phyloP scores from a whole-genome alignment of 169 alveolate species.

The Plasmodium inui region DNA sequence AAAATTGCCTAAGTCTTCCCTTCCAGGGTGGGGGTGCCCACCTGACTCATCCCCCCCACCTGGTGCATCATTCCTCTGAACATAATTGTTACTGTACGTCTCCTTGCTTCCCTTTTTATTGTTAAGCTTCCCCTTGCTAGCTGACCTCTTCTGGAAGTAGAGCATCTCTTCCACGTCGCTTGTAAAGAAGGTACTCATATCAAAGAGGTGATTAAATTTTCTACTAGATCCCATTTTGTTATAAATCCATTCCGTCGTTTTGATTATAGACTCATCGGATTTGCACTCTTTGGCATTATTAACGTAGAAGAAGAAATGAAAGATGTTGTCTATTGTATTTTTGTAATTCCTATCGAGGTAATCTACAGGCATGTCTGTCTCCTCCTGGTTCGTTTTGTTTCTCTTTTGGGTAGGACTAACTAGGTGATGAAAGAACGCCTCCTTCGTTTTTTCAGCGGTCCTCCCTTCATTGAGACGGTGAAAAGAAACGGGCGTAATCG shows the following conservation, averaged over 20 bases:
- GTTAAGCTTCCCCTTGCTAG: not conserved
- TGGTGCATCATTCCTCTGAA: not conserved
- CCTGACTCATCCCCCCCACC: not conserved
- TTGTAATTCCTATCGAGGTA: constrained; percentile 59
- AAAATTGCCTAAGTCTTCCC: not conserved
- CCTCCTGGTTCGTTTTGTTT: not conserved
- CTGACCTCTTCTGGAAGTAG: not conserved
- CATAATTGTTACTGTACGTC: constrained; percentile 26
- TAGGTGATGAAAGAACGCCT: constrained; percentile 29
- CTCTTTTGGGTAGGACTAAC: not conserved
- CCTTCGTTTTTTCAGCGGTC: constrained; percentile 40
- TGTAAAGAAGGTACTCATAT: constrained; percentile 21
- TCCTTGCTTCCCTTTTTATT: not conserved
- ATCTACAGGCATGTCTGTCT: constrained; percentile 14
- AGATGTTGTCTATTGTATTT: constrained; percentile 29
- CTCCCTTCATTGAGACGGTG: constrained; percentile 32
- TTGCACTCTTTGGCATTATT: not conserved
- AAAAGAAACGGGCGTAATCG: constrained; percentile 39
- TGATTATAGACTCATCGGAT: not conserved
- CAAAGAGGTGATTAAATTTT: constrained; percentile 31
- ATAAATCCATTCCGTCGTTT: constrained; percentile 26
- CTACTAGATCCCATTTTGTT: constrained; percentile 22
- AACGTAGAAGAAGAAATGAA: constrained; percentile 48
- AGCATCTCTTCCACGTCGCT: constrained; percentile 3
- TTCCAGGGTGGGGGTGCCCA: not conserved